Evolutionary conservation across 192 early-diverging fungal genomes (phyloP).

Genomic region (Podochytrium sp.): DNA sequence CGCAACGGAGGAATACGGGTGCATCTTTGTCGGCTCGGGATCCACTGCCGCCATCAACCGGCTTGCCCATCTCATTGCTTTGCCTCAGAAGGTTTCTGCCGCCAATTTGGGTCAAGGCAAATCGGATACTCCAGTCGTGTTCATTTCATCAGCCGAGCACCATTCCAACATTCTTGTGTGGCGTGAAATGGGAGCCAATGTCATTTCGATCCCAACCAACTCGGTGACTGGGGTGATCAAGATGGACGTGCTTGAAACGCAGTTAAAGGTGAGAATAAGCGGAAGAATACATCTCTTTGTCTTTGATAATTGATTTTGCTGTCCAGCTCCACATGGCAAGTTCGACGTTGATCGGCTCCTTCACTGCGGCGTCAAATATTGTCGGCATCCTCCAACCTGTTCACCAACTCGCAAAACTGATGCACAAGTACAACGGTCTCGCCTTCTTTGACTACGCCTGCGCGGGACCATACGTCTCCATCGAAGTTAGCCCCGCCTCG

Average conservation of each 20-base stretch:
- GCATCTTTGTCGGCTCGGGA: constrained; percentile 30
- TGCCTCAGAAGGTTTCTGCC: too few relatives aligned
- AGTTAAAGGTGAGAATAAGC: neutral
- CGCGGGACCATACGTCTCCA: constrained; percentile 35
- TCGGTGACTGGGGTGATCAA: constrained; percentile 16
- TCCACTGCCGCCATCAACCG: constrained; percentile 23
- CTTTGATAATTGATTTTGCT: too few relatives aligned
- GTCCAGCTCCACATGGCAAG: neutral
- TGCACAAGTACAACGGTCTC: constrained; percentile 44
- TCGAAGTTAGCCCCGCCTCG: constrained; percentile 4
- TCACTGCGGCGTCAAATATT: constrained; percentile 51
- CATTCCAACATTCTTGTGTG: constrained; percentile 52
- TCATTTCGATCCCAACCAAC: constrained; percentile 35
- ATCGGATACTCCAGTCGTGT: constrained; percentile 31
- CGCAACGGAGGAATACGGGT: neutral
- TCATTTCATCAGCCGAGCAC: constrained; percentile 51
- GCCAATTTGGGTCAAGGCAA: too few relatives aligned
- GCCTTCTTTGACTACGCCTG: constrained; percentile 48
- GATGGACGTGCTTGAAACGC: constrained; percentile 26
- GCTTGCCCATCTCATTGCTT: constrained; percentile 11
- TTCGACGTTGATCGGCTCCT: constrained; percentile 40
- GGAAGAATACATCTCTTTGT: too few relatives aligned
- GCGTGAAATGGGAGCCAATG: constrained; percentile 44
- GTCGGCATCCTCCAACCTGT: constrained; percentile 38
- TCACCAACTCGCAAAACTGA: constrained; percentile 34